These are phyloP conservation scores for Candolleomyces aberdarensis DNA, from an alignment of 768 basidiomycete genomes.

Conservation along the genomic window DNA sequence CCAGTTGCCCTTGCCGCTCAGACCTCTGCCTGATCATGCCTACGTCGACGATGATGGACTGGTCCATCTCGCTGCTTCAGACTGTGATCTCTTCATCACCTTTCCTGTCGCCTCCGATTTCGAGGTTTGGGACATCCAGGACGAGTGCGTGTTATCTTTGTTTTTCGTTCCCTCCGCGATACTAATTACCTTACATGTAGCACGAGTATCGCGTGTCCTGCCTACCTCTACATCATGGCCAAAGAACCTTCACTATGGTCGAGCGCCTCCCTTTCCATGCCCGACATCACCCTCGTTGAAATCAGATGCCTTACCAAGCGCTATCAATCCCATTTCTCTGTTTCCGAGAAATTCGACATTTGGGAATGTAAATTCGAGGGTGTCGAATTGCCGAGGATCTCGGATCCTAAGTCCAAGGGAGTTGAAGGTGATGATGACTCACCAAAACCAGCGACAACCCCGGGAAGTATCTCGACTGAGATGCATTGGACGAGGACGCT, in stretches of 20 bases:
- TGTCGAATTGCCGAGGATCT: background rate
- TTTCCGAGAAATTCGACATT: background rate
- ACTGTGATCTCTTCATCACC: slow-evolving; percentile 24
- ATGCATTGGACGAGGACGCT: background rate
- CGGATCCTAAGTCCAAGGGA: background rate
- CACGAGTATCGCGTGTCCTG: slow-evolving; percentile 23
- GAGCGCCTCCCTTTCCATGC: slow-evolving; percentile 26
- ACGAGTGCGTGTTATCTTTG: slow-evolving; percentile 21
- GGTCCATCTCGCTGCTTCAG: slow-evolving; percentile 24
- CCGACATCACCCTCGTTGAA: slow-evolving; percentile 30
- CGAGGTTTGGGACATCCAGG: slow-evolving; percentile 33
- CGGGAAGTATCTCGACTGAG: background rate
- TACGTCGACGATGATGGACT: slow-evolving; percentile 18
- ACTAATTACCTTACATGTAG: slow-evolving; percentile 10
- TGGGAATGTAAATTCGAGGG: slow-evolving; percentile 6
- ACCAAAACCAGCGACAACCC: background rate
- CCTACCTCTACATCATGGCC: slow-evolving; percentile 28
- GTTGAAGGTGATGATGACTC: too few relatives aligned
- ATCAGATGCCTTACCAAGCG: slow-evolving; percentile 21
- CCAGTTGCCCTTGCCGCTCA: background rate
- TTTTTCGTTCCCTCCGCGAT: slow-evolving; percentile 4
- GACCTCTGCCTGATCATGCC: background rate
- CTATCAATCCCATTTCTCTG: slow-evolving; percentile 10
- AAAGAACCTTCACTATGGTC: slow-evolving; percentile 27
- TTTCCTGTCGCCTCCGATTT: slow-evolving; percentile 29